phyloP scores from a whole-genome alignment of 139 green algal genomes.

The Klebsormidium nitens region DNA sequence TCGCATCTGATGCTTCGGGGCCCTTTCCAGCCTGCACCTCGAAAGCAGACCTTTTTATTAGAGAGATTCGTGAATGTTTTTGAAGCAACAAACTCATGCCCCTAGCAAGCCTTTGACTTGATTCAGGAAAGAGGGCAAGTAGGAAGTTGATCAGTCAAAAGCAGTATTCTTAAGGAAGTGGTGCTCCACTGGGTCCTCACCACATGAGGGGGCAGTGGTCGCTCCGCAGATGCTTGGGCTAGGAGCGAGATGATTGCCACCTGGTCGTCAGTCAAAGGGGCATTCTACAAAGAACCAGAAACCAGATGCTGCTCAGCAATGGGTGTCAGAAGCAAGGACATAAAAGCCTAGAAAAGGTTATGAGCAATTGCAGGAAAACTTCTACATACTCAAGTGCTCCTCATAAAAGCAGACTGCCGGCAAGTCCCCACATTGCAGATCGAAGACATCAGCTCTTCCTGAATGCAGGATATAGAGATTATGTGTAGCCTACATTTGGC shows the following conservation, averaged over 20 bases:
- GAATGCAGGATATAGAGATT: too few relatives aligned
- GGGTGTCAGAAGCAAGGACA: background rate
- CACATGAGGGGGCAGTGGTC: constrained; percentile 29
- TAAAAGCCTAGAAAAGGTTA: background rate
- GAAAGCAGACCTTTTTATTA: too few relatives aligned
- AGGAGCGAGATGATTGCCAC: constrained; percentile 10
- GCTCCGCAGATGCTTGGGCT: constrained; percentile 17
- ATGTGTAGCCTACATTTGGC: too few relatives aligned
- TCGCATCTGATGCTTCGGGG: too few relatives aligned
- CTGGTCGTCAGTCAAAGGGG: constrained; percentile 27
- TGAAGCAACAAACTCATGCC: background rate
- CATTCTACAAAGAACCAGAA: constrained; percentile 24
- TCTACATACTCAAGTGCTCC: background rate
- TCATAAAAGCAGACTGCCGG: background rate
- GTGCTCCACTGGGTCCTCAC: too few relatives aligned
- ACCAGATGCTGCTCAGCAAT: background rate
- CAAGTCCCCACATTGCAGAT: background rate
- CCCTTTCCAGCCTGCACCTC: too few relatives aligned
- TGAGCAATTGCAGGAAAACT: background rate
- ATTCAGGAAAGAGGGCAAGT: background rate
- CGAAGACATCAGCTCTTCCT: background rate
- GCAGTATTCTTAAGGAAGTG: too few relatives aligned
- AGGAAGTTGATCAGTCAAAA: background rate
- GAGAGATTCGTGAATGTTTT: too few relatives aligned
- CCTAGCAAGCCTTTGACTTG: background rate